Conservation (phyloP, 2,329 filamentous ascomycete genomes). For the Aspergillus novofumigatus region DNA sequence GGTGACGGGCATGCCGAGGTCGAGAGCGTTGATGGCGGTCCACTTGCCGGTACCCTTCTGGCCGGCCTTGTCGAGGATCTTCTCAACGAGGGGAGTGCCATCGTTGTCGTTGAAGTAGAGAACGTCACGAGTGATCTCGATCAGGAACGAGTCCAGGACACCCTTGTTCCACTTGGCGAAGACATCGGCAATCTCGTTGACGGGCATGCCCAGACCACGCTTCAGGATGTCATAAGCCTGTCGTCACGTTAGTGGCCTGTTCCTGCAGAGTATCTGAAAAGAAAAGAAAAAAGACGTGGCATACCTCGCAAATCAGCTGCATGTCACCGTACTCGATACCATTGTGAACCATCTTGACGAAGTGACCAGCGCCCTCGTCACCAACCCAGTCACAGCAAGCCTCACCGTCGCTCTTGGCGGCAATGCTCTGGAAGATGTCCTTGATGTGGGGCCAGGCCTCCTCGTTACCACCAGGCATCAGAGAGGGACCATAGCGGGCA, state of each 20-base stretch:
- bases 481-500: constrained; percentile 91
- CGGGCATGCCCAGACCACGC: constrained; percentile 81
- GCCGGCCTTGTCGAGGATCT: constrained; percentile 96
- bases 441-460: constrained; percentile 98
- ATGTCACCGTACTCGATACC: constrained; percentile 99
- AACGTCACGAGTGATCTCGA: constrained; percentile 98
- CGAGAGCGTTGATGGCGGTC: constrained; percentile 98
- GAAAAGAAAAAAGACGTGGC: constrained; percentile 21
- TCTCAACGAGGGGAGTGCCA: constrained; percentile 85
- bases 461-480: constrained; percentile 99
- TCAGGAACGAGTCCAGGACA: constrained; percentile 97
- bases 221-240: constrained; percentile 99
- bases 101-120: constrained; percentile 98
- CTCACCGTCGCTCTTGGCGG: constrained; percentile 96
- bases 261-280: too few relatives aligned
- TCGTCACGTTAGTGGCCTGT: not conserved
- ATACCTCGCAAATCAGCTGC: constrained; percentile 98
- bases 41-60: constrained; percentile 99
- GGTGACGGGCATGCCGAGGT: constrained; percentile 97
- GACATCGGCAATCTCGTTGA: constrained; percentile 95
- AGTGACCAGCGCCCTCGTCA: constrained; percentile 98
- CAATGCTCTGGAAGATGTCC: constrained; percentile 96
- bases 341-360: constrained; percentile 99
- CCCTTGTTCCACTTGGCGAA: constrained; percentile 98
- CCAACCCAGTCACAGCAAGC: constrained; percentile 99